These are phyloP conservation scores for Saccharomyces hybrid DNA, from an alignment of 1,139 yeast genomes.

Conservation along the genomic window DNA sequence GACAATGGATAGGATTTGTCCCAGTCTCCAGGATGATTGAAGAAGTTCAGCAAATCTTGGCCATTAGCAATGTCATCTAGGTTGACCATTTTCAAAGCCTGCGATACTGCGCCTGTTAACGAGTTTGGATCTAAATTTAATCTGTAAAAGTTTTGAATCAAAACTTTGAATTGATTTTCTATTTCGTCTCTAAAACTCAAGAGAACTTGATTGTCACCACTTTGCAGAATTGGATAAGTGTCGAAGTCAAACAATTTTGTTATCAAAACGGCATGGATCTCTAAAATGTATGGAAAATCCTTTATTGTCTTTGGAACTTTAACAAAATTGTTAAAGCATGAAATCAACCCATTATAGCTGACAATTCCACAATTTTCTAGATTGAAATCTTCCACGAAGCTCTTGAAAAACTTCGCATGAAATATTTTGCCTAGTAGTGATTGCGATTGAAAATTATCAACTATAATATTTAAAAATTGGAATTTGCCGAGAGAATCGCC, in stretches of 20 bases:
- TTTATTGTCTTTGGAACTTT: slow-evolving; percentile 23
- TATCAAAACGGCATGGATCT: slow-evolving; percentile 38
- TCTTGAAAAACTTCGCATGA: slow-evolving; percentile 29
- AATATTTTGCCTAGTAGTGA: slow-evolving; percentile 19
- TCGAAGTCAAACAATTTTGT: slow-evolving; percentile 48
- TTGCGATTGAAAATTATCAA: slow-evolving; percentile 19
- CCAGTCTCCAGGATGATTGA: slow-evolving; percentile 30
- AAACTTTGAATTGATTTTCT: slow-evolving; percentile 18
- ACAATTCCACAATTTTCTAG: slow-evolving; percentile 13
- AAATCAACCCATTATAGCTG: slow-evolving; percentile 24
- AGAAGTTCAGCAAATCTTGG: slow-evolving; percentile 19
- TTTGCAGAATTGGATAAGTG: slow-evolving; percentile 39
- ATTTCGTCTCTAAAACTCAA: slow-evolving; percentile 27
- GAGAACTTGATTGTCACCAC: slow-evolving; percentile 35
- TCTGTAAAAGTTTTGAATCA: slow-evolving; percentile 21
- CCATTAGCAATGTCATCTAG: slow-evolving; percentile 8
- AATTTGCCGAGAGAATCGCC: slow-evolving; percentile 10
- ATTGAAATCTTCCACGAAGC: slow-evolving; percentile 18
- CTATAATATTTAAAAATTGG: slow-evolving; percentile 28
- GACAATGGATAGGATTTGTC: slow-evolving; percentile 29
- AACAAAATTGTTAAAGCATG: slow-evolving; percentile 25
- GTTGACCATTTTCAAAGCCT: slow-evolving; percentile 25
- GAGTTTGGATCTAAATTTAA: slow-evolving; percentile 22
- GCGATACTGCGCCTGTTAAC: slow-evolving; percentile 22
- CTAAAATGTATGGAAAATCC: slow-evolving; percentile 23